Conservation (phyloP, 2,329 filamentous ascomycete species). For the Xylariaceae sp. region DNA sequence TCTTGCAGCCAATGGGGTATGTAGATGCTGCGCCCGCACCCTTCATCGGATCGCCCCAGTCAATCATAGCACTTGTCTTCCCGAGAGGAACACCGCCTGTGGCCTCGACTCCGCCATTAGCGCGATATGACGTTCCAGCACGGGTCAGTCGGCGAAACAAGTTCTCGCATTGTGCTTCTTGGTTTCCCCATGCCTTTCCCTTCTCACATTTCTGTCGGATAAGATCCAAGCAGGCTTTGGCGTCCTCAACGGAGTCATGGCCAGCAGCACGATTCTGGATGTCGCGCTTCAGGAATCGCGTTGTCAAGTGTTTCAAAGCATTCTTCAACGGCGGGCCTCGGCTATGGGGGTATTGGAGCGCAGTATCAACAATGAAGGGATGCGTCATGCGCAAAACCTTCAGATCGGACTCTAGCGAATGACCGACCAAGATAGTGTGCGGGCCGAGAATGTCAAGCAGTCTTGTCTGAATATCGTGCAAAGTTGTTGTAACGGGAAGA, state of each 20-base stretch:
- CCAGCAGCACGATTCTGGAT: constrained; percentile 77
- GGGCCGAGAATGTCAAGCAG: constrained; percentile 70
- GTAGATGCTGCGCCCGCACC: constrained; percentile 55
- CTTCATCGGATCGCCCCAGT: constrained; percentile 77
- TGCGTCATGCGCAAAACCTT: constrained; percentile 82
- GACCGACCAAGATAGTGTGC: constrained; percentile 70
- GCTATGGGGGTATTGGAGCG: constrained; percentile 84
- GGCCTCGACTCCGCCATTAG: constrained; percentile 55
- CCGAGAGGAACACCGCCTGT: constrained; percentile 52
- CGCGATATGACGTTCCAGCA: constrained; percentile 58
- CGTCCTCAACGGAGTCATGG: constrained; percentile 91
- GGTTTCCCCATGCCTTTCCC: constrained; percentile 79
- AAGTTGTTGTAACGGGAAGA: constrained; percentile 74
- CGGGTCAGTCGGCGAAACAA: constrained; percentile 79
- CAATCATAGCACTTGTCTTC: constrained; percentile 71
- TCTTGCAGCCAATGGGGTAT: constrained; percentile 52
- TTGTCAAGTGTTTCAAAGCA: constrained; percentile 81
- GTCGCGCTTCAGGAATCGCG: constrained; percentile 80
- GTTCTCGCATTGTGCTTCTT: constrained; percentile 75
- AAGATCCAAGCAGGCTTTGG: constrained; percentile 83
- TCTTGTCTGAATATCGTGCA: constrained; percentile 75
- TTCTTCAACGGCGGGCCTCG: constrained; percentile 86
- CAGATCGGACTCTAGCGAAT: constrained; percentile 79
- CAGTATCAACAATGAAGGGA: constrained; percentile 90
- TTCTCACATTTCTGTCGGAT: constrained; percentile 95